Percentiles rank a stretch among this genome's conserved stretches.
phyloP scores from a whole-genome alignment of 768 basidiomycete species.

The Hygrophorus pudorinus region DNA sequence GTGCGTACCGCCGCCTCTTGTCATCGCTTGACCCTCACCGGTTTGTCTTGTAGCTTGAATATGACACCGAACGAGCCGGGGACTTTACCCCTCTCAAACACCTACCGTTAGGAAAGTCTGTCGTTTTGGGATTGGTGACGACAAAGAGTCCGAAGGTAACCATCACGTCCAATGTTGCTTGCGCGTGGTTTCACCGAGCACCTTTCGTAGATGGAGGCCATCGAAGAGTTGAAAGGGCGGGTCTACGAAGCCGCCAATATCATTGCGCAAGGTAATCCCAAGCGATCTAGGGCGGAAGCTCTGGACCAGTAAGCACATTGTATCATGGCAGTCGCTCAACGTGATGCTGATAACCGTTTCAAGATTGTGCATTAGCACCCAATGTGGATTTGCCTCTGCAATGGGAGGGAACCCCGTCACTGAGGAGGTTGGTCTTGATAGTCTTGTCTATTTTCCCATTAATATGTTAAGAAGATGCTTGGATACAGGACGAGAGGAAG shows the following conservation, averaged over 20 bases:
- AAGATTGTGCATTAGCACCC: constrained; percentile 49
- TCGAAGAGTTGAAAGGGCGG: constrained; percentile 37
- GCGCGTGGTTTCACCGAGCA: not conserved
- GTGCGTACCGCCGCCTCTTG: constrained; percentile 15
- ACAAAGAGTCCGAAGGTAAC: constrained; percentile 35
- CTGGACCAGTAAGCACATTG: constrained; percentile 35
- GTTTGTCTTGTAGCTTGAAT: constrained; percentile 39
- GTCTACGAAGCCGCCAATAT: constrained; percentile 45
- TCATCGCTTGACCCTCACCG: not conserved
- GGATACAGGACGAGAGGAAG: constrained; percentile 35
- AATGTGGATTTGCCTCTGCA: constrained; percentile 54
- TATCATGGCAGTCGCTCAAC: not conserved
- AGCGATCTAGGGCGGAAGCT: constrained; percentile 36
- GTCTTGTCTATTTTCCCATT: not conserved
- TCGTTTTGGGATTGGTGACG: constrained; percentile 39
- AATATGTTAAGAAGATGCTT: not conserved
- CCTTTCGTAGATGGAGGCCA: constrained; percentile 35
- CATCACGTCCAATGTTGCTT: not conserved
- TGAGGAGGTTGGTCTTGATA: constrained; percentile 15
- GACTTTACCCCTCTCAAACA: constrained; percentile 44
- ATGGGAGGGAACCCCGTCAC: constrained; percentile 49
- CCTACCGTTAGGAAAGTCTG: constrained; percentile 38
- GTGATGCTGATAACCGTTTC: not conserved
- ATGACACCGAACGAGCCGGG: constrained; percentile 55
- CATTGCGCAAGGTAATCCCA: constrained; percentile 31